Percentiles rank a stretch among this genome's conserved stretches.
These are phyloP conservation scores for Porogramme epimiltina DNA, from an alignment of 1,284 basidiomycete species.

Conservation along the genomic window DNA sequence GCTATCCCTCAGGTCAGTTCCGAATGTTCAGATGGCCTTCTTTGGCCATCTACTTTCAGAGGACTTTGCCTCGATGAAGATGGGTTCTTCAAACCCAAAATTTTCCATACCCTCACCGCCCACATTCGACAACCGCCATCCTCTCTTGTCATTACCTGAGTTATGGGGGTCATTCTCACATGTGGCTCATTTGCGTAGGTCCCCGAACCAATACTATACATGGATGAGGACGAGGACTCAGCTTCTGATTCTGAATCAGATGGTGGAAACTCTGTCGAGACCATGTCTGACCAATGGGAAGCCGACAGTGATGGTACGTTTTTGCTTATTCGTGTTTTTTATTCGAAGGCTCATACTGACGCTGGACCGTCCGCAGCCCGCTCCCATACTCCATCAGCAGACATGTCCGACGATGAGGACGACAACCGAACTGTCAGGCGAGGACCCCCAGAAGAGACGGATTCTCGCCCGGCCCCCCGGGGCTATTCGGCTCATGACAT, in stretches of 20 bases:
- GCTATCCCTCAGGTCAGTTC: constrained; percentile 34
- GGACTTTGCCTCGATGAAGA: constrained; percentile 39
- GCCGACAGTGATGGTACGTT: not conserved
- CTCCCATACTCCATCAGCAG: not conserved
- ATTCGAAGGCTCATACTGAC: too few relatives aligned
- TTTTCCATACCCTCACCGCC: not conserved
- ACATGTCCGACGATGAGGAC: not conserved
- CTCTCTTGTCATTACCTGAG: not conserved
- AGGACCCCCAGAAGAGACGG: not conserved
- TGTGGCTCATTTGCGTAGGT: not conserved
- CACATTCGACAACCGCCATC: not conserved
- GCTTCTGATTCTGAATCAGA: not conserved
- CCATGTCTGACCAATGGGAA: not conserved
- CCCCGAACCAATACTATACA: not conserved
- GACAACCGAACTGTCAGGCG: not conserved
- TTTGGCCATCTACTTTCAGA: constrained; percentile 41
- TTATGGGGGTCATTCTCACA: constrained; percentile 3
- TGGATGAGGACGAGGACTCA: not conserved
- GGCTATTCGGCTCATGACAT: too few relatives aligned
- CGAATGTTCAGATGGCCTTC: constrained; percentile 21
- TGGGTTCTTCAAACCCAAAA: not conserved
- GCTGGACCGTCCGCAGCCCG: too few relatives aligned
- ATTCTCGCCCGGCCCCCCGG: too few relatives aligned
- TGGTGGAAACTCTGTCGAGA: not conserved
- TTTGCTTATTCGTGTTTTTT: too few relatives aligned